phyloP scores from a whole-genome alignment of 1,284 basidiomycete species.

The Pascua guehoae region DNA sequence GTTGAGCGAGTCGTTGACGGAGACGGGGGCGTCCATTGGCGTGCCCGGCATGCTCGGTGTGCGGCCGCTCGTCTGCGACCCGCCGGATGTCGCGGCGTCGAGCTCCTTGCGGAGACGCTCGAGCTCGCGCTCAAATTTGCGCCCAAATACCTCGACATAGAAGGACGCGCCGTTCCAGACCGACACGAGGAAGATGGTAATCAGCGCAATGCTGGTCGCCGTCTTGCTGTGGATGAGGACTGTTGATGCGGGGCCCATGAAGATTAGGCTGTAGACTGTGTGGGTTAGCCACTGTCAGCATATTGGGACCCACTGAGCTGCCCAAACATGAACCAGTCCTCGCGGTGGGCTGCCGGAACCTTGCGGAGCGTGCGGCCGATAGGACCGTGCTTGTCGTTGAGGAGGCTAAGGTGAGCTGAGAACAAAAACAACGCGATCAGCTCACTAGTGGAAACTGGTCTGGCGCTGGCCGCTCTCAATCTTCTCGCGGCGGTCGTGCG shows the following conservation, averaged over 20 bases:
- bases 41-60: constrained; percentile 10
- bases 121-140: constrained; percentile 90
- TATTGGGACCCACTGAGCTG: constrained; percentile 63
- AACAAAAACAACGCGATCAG: no score
- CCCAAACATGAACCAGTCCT: constrained; percentile 73
- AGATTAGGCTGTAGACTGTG: constrained; percentile 76
- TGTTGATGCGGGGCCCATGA: constrained; percentile 73
- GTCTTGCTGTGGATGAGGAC: constrained; percentile 68
- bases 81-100: constrained; percentile 26
- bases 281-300: constrained; percentile 15
- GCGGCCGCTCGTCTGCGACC: constrained; percentile 25
- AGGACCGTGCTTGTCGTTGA: constrained; percentile 76
- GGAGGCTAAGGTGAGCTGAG: constrained; percentile 50
- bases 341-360: constrained; percentile 61
- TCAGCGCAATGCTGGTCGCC: constrained; percentile 72
- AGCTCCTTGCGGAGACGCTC: constrained; percentile 78
- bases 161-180: constrained; percentile 55
- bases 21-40: constrained; percentile 3
- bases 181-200: constrained; percentile 74
- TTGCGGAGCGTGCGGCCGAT: constrained; percentile 68
- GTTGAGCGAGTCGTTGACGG: not conserved
- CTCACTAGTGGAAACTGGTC: constrained; percentile 70
- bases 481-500: constrained; percentile 76
- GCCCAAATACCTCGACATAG: constrained; percentile 92
- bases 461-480: constrained; percentile 80